Conservation (phyloP, 257 asterid species). For the Echium plantagineum region DNA sequence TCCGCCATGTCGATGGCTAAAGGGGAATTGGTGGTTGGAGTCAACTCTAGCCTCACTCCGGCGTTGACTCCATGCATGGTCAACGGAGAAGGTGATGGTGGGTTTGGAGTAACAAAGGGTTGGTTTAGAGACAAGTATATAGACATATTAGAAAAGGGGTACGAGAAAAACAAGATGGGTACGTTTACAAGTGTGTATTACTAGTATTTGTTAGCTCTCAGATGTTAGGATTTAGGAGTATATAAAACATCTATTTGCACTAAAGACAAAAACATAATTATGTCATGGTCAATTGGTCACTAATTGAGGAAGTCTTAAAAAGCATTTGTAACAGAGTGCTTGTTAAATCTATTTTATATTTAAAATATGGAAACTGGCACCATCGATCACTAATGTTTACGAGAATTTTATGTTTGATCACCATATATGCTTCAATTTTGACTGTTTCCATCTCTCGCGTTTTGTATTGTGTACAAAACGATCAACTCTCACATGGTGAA, state of each 20-base stretch:
- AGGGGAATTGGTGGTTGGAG: slow-evolving; percentile 44
- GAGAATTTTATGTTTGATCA: no score
- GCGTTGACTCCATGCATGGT: slow-evolving; percentile 45
- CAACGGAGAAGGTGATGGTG: background rate
- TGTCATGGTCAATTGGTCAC: no score
- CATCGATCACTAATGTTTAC: no score
- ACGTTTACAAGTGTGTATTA: background rate
- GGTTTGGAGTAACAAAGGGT: background rate
- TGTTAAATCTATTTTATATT: no score
- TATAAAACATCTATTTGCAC: background rate
- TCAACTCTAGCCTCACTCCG: slow-evolving; percentile 59
- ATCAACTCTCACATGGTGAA: no score
- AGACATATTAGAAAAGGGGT: background rate
- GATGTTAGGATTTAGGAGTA: background rate
- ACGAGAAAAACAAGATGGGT: background rate
- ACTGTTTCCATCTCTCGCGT: no score
- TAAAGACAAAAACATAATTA: background rate
- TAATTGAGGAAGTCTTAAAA: no score
- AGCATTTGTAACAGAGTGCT: no score
- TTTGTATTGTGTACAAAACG: no score
- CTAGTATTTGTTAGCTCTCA: background rate
- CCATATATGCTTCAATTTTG: no score
- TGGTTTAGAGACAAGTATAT: background rate
- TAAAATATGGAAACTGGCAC: no score
- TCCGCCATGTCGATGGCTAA: slow-evolving; percentile 61